A percentile compares a stretch with the other conserved stretches of the same genome.
Conservation (phyloP, 257 asterid genomes). For the Oldenlandia corymbosa region DNA sequence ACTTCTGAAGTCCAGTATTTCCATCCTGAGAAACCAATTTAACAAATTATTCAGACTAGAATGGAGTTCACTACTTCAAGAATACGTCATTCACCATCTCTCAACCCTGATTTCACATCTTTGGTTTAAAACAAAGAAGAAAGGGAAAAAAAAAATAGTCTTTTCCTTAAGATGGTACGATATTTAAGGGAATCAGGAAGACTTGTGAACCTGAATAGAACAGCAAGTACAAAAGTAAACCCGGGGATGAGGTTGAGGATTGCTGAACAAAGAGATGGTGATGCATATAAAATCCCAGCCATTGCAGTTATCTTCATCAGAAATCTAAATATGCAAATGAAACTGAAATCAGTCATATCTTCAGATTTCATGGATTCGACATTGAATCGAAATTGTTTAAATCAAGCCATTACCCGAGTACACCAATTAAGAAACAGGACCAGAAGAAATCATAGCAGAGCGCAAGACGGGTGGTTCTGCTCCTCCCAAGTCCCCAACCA, state of each 20-base stretch:
- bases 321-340: constrained; percentile 29
- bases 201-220: constrained; percentile 54
- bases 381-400: not conserved
- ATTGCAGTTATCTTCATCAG: constrained; percentile 52
- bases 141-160: too few species aligned
- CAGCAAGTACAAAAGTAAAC: constrained; percentile 53
- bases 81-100: too few species aligned
- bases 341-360: not conserved
- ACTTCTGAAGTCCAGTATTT: constrained; percentile 35
- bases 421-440: constrained; percentile 57
- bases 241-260: constrained; percentile 62
- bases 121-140: too few species aligned
- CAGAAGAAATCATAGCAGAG: constrained; percentile 33
- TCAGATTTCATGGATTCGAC: too few species aligned
- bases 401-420: constrained; percentile 44
- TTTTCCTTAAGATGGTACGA: too few species aligned
- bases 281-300: constrained; percentile 41
- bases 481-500: too few species aligned
- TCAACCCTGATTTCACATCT: too few species aligned
- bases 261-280: constrained; percentile 54
- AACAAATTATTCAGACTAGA: not conserved
- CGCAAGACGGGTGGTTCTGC: constrained; percentile 46
- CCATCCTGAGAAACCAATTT: constrained; percentile 40
- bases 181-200: too few species aligned
- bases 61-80: too few species aligned